A percentile compares a stretch with the other conserved stretches of the same genome.
phyloP scores from a whole-genome alignment of 1,284 basidiomycete genomes.

The Tausonia pullulans region DNA sequence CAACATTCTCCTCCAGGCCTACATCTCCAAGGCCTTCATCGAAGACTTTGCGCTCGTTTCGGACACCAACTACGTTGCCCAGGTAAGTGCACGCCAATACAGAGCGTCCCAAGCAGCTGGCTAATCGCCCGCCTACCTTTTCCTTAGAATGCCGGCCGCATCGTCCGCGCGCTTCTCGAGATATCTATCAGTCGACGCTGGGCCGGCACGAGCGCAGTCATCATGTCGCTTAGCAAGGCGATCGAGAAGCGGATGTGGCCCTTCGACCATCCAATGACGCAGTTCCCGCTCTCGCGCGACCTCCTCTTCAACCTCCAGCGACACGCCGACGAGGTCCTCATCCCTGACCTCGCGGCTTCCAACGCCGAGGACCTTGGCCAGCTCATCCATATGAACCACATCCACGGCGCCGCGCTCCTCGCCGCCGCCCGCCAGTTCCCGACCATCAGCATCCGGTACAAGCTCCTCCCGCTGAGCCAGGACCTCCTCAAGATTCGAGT shows the following conservation, averaged over 20 bases:
- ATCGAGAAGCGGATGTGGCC: constrained; percentile 91
- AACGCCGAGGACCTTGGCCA: constrained; percentile 65
- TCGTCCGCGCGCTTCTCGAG: constrained; percentile 85
- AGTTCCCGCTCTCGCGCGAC: constrained; percentile 66
- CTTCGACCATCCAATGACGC: constrained; percentile 81
- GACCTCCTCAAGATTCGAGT: constrained; percentile 73
- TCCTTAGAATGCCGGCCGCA: constrained; percentile 71
- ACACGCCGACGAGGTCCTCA: constrained; percentile 72
- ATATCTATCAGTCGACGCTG: constrained; percentile 86
- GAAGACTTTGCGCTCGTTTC: constrained; percentile 97
- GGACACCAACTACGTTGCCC: constrained; percentile 83
- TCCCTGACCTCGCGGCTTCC: constrained; percentile 65
- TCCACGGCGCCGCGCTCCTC: constrained; percentile 67
- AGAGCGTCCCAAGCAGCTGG: not conserved
- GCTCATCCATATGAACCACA: constrained; percentile 76
- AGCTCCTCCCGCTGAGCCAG: constrained; percentile 66
- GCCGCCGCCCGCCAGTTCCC: constrained; percentile 82
- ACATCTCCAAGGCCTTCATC: constrained; percentile 66
- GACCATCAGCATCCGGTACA: constrained; percentile 52
- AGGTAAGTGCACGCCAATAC: constrained; percentile 32
- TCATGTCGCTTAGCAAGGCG: constrained; percentile 88
- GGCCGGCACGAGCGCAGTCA: constrained; percentile 66
- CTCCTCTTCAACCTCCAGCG: constrained; percentile 66
- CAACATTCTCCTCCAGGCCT: constrained; percentile 88
- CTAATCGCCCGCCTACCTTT: not conserved